A percentile compares a stretch with the other conserved stretches of the same genome.
These are phyloP conservation scores for Yamadazyma atmosphaerica DNA, from an alignment of 1,139 yeast genomes.

Conservation along the genomic window DNA sequence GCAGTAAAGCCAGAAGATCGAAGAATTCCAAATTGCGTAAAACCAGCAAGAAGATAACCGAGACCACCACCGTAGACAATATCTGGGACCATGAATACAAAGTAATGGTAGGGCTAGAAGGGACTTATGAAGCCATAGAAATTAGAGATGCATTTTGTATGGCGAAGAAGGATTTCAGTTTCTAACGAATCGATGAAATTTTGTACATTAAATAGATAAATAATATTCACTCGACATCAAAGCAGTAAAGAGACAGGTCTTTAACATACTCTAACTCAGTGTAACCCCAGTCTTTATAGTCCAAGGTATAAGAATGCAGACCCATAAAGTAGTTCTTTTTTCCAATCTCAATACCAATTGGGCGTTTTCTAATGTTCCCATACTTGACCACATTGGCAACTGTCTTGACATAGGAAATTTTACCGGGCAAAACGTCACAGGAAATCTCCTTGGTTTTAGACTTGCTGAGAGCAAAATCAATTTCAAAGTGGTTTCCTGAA, in stretches of 20 bases:
- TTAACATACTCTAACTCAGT: slow-evolving; percentile 6
- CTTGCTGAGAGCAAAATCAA: slow-evolving; percentile 9
- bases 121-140: slow-evolving; percentile 90
- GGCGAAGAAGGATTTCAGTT: slow-evolving; percentile 34
- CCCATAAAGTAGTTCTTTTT: slow-evolving; percentile 5
- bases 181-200: slow-evolving; percentile 1
- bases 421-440: slow-evolving; percentile 14
- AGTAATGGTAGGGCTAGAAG: slow-evolving; percentile 80
- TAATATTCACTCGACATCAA: no score
- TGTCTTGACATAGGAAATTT: slow-evolving; percentile 7
- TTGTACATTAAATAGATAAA: slow-evolving; percentile 6
- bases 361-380: slow-evolving; percentile 9
- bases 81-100: slow-evolving; percentile 69
- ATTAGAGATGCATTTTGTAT: slow-evolving; percentile 80
- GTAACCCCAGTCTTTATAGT: slow-evolving; percentile 6
- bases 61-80: slow-evolving; percentile 71
- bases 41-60: slow-evolving; percentile 52
- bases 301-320: slow-evolving; percentile 4
- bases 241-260: no score
- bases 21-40: slow-evolving; percentile 16
- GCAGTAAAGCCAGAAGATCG: slow-evolving; percentile 20
- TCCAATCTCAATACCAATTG: slow-evolving; percentile 6
- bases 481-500: slow-evolving; percentile 4
- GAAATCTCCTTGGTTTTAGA: slow-evolving; percentile 7
- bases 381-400: slow-evolving; percentile 5